Evolutionary conservation across 1,139 yeast genomes (phyloP), one percentile per base, ranked within the genome.

Genomic region (Scheffersomyces segobiensis): DNA sequence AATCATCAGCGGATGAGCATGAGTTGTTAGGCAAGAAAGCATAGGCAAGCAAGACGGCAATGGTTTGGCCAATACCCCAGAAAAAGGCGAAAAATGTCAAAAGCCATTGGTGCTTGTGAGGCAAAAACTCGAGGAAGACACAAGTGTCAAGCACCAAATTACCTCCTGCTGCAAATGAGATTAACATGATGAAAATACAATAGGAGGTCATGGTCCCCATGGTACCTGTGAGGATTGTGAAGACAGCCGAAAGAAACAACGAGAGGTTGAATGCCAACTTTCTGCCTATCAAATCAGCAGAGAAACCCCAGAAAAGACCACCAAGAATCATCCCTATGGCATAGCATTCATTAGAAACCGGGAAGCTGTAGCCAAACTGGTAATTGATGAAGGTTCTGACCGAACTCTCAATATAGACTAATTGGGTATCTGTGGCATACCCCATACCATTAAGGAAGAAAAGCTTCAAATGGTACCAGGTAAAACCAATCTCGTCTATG

Each of bases 341-440:
- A 72, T 66, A 26, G 75, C 63, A 57, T 52, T 62, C 68, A 52
- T 62, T 64, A 48, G 67, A 64, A 3, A 75, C 73, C 0, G 82
- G 77, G 59, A 72, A 77, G 17, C 53, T 52, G 58, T 74, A 71
- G 21, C 76, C 75, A 64, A 77, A 78, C 63, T 78, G 86, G 65
- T 72, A 78, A 66, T 78, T 82, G 64, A 76, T 73, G 64, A 73
- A 75, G 5, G 73, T 68, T 59, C 81, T 69, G 12, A 77, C 82
- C 48, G 71, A 67, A 57, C 77, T 68, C 63, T 78, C 82, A 51
- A 76, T 65, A 67, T 77, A 74, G 49, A 79, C 80, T 63, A 87
- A 73, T 67, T 85, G 86, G 19, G 88, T 84, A 67, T 87, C 90
- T 32, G 84, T 86, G 5, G 87, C 83, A 65, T 87, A 87, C 18